Conservation (phyloP, 1,284 basidiomycete species). For the Macrocystidia cucumis region DNA sequence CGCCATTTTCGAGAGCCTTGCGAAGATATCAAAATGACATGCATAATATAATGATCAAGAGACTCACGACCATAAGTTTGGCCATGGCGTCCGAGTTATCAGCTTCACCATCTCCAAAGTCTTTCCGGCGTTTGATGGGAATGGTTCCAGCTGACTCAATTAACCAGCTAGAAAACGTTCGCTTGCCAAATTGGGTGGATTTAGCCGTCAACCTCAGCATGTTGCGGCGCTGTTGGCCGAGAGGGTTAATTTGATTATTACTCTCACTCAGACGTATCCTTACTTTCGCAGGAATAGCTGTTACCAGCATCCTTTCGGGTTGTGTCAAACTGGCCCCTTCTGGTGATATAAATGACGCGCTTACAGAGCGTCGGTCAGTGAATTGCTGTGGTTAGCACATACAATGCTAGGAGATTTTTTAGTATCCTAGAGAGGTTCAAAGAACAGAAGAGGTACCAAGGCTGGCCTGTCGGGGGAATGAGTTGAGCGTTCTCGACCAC, state of each 20-base stretch:
- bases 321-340: no score
- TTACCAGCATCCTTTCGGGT: slow-evolving; percentile 50
- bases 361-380: slow-evolving; percentile 78
- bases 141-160: slow-evolving; percentile 82
- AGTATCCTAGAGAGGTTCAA: not conserved
- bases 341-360: slow-evolving; percentile 16
- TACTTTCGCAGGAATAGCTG: slow-evolving; percentile 63
- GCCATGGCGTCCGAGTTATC: slow-evolving; percentile 69
- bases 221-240: slow-evolving; percentile 45
- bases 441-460: slow-evolving; percentile 45
- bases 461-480: slow-evolving; percentile 62
- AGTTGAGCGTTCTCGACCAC: slow-evolving; percentile 74
- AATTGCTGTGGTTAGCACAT: slow-evolving; percentile 79
- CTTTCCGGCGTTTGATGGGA: slow-evolving; percentile 71
- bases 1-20: slow-evolving; percentile 69
- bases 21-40: slow-evolving; percentile 5
- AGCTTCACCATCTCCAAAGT: slow-evolving; percentile 41
- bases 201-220: slow-evolving; percentile 81
- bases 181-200: slow-evolving; percentile 74
- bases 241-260: no score
- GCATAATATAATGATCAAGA: not conserved
- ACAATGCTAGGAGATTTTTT: slow-evolving; percentile 31
- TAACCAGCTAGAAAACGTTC: slow-evolving; percentile 82
- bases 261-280: slow-evolving; percentile 9
- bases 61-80: slow-evolving; percentile 54